These are phyloP conservation scores for Pythium sukuiense DNA, from an alignment of 352 stramenopile species.

Conservation along the genomic window DNA sequence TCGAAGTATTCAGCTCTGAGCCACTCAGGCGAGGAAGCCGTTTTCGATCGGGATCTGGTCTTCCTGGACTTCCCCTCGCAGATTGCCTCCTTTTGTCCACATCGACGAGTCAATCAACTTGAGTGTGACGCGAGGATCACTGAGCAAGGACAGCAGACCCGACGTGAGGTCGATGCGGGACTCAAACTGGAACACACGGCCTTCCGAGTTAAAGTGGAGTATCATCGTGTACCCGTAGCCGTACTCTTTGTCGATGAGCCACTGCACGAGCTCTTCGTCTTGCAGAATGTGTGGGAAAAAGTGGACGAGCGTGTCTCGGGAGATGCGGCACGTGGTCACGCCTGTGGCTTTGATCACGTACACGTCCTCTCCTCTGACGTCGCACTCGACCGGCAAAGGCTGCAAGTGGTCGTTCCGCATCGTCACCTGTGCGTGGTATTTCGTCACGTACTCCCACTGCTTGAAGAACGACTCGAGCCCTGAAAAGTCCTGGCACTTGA, in stretches of 20 bases:
- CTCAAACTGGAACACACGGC: conserved; percentile 48
- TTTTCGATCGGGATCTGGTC: conserved; percentile 40
- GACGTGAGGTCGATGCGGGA: conserved; percentile 41
- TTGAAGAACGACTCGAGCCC: conserved; percentile 37
- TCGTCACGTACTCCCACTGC: conserved; percentile 45
- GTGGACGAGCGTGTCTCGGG: conserved; percentile 37
- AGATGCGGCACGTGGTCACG: conserved; percentile 38
- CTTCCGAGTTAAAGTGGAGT: conserved; percentile 35
- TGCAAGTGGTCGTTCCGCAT: conserved; percentile 24
- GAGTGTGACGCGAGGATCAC: conserved; percentile 34
- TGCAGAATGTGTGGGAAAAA: conserved; percentile 47
- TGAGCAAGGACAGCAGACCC: conserved; percentile 34
- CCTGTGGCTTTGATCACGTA: conserved; percentile 38
- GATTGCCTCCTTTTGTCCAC: conserved; percentile 38
- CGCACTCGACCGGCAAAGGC: conserved; percentile 19
- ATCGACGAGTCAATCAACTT: conserved; percentile 37
- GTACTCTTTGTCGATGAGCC: conserved; percentile 48
- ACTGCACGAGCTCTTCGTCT: conserved; percentile 46
- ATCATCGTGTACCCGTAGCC: conserved; percentile 41
- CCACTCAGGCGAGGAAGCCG: conserved; percentile 26
- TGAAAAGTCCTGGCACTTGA: conserved; percentile 38
- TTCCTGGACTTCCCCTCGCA: conserved; percentile 37
- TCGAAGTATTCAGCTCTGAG: not conserved
- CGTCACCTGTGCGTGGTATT: conserved; percentile 32
- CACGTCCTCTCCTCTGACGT: conserved; percentile 26